These are phyloP conservation scores for Polytrichum commune DNA, from an alignment of 225 moss, liverwort and hornwort genomes.

Conservation along the genomic window DNA sequence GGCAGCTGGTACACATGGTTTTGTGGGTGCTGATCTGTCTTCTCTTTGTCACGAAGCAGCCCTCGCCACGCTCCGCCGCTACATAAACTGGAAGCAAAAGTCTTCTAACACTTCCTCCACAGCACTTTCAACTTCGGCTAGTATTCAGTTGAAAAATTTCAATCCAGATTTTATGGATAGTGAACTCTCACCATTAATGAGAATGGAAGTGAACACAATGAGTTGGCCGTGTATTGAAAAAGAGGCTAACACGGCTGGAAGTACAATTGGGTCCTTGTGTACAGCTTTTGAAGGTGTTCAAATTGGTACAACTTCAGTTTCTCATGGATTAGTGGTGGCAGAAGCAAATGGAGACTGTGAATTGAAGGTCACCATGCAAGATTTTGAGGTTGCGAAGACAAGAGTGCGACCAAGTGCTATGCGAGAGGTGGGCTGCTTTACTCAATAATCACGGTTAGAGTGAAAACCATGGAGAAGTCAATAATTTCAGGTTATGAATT, in stretches of 20 bases:
- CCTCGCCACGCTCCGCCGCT: conserved; percentile 76
- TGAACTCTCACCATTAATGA: conserved; percentile 6
- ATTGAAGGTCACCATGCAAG: conserved; percentile 45
- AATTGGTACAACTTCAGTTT: conserved; percentile 6
- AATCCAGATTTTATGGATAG: too few relatives aligned
- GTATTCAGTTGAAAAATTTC: too few relatives aligned
- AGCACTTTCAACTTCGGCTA: neutral
- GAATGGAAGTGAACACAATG: neutral
- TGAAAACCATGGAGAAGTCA: too few relatives aligned
- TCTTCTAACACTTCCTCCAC: conserved; percentile 4
- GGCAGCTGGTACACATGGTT: conserved; percentile 90
- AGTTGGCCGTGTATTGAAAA: neutral
- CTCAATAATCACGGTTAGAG: too few relatives aligned
- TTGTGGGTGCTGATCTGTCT: conserved; percentile 89
- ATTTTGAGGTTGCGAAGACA: conserved; percentile 88
- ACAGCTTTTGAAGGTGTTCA: conserved; percentile 30
- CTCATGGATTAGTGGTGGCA: conserved; percentile 12
- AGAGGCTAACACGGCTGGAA: conserved; percentile 7
- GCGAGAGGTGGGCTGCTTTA: conserved; percentile 73
- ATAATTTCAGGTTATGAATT: too few relatives aligned
- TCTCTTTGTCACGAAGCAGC: conserved; percentile 97
- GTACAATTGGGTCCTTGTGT: conserved; percentile 28
- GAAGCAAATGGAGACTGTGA: conserved; percentile 16
- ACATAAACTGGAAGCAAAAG: conserved; percentile 12
- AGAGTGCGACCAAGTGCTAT: conserved; percentile 98